phyloP scores from a whole-genome alignment of 148 eudicot genomes.

The Chenopodium quinoa region DNA sequence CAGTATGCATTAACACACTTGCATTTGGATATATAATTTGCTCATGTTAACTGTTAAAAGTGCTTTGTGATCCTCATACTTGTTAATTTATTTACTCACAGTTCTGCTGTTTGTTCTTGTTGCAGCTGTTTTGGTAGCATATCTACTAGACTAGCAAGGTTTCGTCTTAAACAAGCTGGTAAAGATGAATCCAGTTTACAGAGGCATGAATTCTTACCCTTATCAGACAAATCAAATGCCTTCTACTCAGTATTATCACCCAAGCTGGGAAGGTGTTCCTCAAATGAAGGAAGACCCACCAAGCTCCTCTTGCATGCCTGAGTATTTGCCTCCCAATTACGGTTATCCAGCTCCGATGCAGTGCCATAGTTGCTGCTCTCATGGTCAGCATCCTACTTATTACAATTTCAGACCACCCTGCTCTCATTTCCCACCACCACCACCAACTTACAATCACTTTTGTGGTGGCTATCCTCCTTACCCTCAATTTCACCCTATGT shows the following conservation, averaged over 20 bases:
- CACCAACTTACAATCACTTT: slow-evolving; percentile 19
- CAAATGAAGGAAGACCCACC: slow-evolving; percentile 30
- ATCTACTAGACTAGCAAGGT: background rate
- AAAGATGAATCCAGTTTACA: slow-evolving; percentile 33
- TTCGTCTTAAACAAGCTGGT: slow-evolving; percentile 5
- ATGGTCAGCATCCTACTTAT: slow-evolving; percentile 34
- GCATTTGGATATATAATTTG: too few relatives aligned
- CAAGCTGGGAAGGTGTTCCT: slow-evolving; percentile 35
- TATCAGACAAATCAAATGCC: slow-evolving; percentile 36
- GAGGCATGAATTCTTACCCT: slow-evolving; percentile 35
- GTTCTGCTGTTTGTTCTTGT: too few relatives aligned
- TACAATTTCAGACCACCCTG: slow-evolving; percentile 41
- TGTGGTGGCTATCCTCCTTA: slow-evolving; percentile 39
- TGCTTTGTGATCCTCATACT: too few relatives aligned
- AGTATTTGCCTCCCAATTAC: slow-evolving; percentile 41
- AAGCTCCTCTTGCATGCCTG: slow-evolving; percentile 24
- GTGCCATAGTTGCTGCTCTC: slow-evolving; percentile 48
- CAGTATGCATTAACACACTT: too few relatives aligned
- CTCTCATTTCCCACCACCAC: slow-evolving; percentile 43
- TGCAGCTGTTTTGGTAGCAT: background rate
- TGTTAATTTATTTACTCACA: too few relatives aligned
- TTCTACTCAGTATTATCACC: slow-evolving; percentile 25
- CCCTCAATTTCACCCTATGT: slow-evolving; percentile 40
- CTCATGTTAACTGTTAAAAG: too few relatives aligned
- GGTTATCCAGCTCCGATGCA: slow-evolving; percentile 35